Evolutionary conservation across 2,329 filamentous ascomycete species (phyloP).

Genomic region (Cercospora zeae-maydis): DNA sequence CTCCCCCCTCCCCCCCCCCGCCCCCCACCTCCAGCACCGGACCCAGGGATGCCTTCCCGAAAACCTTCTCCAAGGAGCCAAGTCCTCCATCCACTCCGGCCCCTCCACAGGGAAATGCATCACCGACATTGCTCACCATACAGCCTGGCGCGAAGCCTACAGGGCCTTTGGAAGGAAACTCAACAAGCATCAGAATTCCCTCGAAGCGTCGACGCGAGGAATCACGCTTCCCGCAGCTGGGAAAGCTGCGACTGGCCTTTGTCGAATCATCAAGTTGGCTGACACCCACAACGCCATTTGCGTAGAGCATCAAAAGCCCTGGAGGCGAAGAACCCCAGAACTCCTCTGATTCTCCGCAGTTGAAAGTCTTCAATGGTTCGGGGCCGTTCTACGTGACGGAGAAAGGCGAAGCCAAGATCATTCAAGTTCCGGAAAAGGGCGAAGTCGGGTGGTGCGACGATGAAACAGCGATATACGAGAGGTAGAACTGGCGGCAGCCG

Average conservation of each 20-base stretch:
- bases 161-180: constrained; percentile 42
- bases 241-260: constrained; percentile 28
- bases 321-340: constrained; percentile 42
- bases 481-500: constrained; percentile 43
- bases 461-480: constrained; percentile 38
- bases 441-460: constrained; percentile 43
- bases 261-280: constrained; percentile 40
- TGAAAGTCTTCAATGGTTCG: constrained; percentile 36
- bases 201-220: constrained; percentile 39
- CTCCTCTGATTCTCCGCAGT: constrained; percentile 35
- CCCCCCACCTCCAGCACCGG: constrained; percentile 10
- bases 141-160: constrained; percentile 40
- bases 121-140: constrained; percentile 38
- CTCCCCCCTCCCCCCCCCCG: no score
- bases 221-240: constrained; percentile 10
- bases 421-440: constrained; percentile 26
- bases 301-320: constrained; percentile 40
- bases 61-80: constrained; percentile 33
- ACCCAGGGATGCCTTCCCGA: constrained; percentile 36
- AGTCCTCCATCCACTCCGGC: constrained; percentile 18
- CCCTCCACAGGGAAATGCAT: constrained; percentile 22
- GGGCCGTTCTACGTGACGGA: constrained; percentile 37
- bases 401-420: constrained; percentile 31
- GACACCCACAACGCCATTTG: constrained; percentile 43
- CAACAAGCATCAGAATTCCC: constrained; percentile 38